Evolutionary conservation across 2,329 filamentous ascomycete genomes (phyloP), one percentile per base, ranked within the genome.

Genomic region (Ophiocordyceps camponoti-saundersi): DNA sequence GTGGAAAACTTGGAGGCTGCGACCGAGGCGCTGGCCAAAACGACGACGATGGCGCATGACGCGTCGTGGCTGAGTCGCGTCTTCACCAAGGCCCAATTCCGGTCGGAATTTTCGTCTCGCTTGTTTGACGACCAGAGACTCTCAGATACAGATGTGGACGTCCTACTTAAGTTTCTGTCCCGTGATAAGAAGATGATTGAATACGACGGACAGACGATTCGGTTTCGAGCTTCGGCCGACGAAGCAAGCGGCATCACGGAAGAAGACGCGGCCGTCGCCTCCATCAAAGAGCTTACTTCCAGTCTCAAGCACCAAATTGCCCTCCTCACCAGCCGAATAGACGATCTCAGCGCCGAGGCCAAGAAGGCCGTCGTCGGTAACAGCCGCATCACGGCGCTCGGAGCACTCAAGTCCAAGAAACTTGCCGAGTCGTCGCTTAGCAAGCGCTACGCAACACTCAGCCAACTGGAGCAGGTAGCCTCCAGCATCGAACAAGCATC

Each of bases 401-500:
- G 84, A 1, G 80, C 86, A 0, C 72, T 98, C 13, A 81, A 82
- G 46, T 84, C 80, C 6, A 94, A 87, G 67, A 95, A 92, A 61
- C 67, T 85, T 8, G 80, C 83, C 26, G 88, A 95, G 61, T 68
- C 75, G 2, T 83, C 80, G 12, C 71, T 96, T 0, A 68, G 77
- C 29, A 77, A 79, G 52, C 79, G 89, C 13, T 77, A 81, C 29
- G 79, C 80, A 10, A 85, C 85, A 0, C 73, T 95, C 2, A 68
- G 71, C 41, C 88, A 95, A 62, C 73, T 98, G 1, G 88, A 96
- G 63, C 79, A 85, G 51, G 80, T 93, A 0, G 84, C 87, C 47
- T 64, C 72, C n/a, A 84, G 82, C 57, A 85, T 98, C 46, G 82
- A 95, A 59, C 80, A 90, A 61, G 92, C 92, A 0, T 74, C 79